Percentiles rank a stretch among this genome's conserved stretches.
phyloP scores from a whole-genome alignment of 106 monocot genomes.

The Cymbidium sinense region DNA sequence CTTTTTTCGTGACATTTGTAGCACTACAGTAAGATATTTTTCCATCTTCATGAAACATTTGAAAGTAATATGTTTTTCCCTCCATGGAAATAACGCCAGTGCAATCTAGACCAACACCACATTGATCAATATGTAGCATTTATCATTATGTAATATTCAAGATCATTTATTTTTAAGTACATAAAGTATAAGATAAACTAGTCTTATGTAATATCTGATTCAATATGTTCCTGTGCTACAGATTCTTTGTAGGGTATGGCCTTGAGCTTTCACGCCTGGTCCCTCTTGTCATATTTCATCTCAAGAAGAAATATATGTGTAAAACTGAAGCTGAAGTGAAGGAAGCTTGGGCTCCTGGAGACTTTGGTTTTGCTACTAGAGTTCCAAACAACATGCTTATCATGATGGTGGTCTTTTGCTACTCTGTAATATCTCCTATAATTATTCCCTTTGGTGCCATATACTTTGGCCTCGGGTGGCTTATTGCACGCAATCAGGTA shows the following conservation, averaged over 20 bases:
- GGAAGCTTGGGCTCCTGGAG: slow-evolving; percentile 91
- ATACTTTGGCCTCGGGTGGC: slow-evolving; percentile 94
- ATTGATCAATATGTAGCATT: too few species aligned
- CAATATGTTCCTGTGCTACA: slow-evolving; percentile 13
- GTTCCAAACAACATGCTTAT: slow-evolving; percentile 97
- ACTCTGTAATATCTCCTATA: slow-evolving; percentile 88
- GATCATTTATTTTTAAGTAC: not conserved
- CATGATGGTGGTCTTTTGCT: slow-evolving; percentile 78
- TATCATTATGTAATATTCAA: too few species aligned
- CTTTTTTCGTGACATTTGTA: slow-evolving; percentile 93
- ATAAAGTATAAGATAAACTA: not conserved
- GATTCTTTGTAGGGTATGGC: slow-evolving; percentile 94
- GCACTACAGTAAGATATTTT: slow-evolving; percentile 70
- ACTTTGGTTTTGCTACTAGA: slow-evolving; percentile 62
- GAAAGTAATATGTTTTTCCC: not conserved
- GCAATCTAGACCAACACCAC: not conserved
- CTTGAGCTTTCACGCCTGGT: slow-evolving; percentile 89
- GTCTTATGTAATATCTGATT: not conserved
- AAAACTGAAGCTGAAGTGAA: slow-evolving; percentile 88
- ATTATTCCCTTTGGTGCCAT: slow-evolving; percentile 83
- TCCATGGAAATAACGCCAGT: not conserved
- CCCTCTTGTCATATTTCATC: slow-evolving; percentile 71
- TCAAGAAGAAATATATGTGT: slow-evolving; percentile 84
- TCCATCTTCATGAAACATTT: not conserved
- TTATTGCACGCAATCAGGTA: slow-evolving; percentile 77